Evolutionary conservation across 2,329 filamentous ascomycete species (phyloP), one percentile per base, ranked within the genome.

Genomic region (Microsporum audouinii): DNA sequence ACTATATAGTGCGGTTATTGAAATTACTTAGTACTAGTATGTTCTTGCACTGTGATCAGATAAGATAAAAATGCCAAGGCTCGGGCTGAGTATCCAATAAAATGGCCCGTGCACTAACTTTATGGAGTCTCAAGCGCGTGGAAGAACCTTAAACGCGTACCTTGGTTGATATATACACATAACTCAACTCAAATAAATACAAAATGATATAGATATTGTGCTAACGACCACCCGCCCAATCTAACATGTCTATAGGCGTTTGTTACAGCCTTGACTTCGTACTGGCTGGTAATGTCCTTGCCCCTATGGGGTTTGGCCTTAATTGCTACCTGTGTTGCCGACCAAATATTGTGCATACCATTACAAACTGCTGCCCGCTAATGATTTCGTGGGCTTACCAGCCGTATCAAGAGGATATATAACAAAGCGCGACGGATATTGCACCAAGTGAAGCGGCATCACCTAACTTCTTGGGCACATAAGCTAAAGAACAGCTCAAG

Each of bases 281-380:
- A 86, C 77, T 85, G 80, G 78, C 76, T 86, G 67, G 83, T 86
- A 76, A 85, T 84, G 73, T 78, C 84, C 69, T 75, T 85, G 65
- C 84, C 84, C n/a, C 74, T 84, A 66, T 87, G 84, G 84, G 84
- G 83, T 34, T 75, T 87, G 65, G 74, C 80, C 60, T 74, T 86
- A 65, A 77, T 86, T 68, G 78, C 75, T 60, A 82, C 81, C 63
- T 76, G 77, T 61, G 71, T 80, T 65, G 73, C 81, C 69, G 86
- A 83, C 76, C 17, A 23, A 23, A 23, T 23, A 23, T 1, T 23
- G 17, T 23, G 17, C 17, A 23, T 23, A 23, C 17, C 17, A 23
- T 23, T 23, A 23, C 17, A 23, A 23, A 23, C 17, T 23, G 17
- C 17, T 23, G 17, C 17, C 17, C 17, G 17, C 17, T 23, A 23